Base-by-base conservation (phyloP, 768 basidiomycete species). In the Boletus bicolor region DNA sequence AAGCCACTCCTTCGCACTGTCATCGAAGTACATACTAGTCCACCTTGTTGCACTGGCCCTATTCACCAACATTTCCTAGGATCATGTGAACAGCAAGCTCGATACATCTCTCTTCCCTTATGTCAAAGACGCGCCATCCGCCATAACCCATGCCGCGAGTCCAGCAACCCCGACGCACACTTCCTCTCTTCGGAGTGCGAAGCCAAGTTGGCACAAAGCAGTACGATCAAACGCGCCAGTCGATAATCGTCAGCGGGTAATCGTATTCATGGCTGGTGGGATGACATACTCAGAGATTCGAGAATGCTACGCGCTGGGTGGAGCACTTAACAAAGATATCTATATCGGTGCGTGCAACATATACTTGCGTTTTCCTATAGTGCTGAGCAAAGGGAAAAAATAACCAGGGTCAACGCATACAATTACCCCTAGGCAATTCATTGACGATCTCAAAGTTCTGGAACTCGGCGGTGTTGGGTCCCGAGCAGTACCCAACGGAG, bases 281-380 rank as follows among this genome's bases (percentile, higher is more conserved):
- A 86, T 95, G 82, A 95, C 97, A 2, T 94, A 93, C 69, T 96
- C 94, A 0, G 97, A 99, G 73, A 87, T 95, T 72, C 80, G 96
- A 56, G 85, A 93, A 64, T 87, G 84, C 44, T 98, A 98, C 67
- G 79, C 86, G 48, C 77, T 96, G 15, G 89, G 92, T 4, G 78
- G 76, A 45, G 69, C 82, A 2, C 68, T 92, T 50, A 87, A 89
- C 64, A 93, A 89, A 71, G 97, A 99, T 63, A 82, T 98, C 50
- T 90, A 85, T 72, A 90, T 99, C 54, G 97, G 96, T 96, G 63
- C 49, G 68, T 55, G 7, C 9, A 14, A 26, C 38, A 75, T 19
- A 35, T 45, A 84, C 81, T 93, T 21, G 34, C 6, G 15, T n/a
- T 41, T 51, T 34, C 26, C 15, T 35, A 1, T 24, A 4, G 15